Percentiles rank a stretch among this genome's conserved stretches.
Evolutionary conservation across 306 rosid genomes (phyloP).

Genomic region (Rosa persica): DNA sequence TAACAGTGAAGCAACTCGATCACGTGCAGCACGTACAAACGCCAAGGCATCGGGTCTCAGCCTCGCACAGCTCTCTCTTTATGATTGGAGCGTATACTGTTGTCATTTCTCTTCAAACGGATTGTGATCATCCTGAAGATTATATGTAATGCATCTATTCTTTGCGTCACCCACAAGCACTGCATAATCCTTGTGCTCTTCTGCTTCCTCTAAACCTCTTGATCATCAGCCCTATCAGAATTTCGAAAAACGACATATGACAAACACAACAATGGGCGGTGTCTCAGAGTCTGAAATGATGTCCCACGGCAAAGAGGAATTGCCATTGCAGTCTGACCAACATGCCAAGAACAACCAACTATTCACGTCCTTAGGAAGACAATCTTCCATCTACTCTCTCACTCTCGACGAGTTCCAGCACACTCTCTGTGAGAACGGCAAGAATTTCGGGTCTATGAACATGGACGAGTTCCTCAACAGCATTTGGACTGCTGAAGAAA

Average conservation of each 20-base stretch:
- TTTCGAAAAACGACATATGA: not conserved
- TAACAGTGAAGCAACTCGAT: not conserved
- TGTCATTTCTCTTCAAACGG: not conserved
- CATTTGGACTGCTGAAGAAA: conserved; percentile 90
- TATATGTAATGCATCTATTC: not conserved
- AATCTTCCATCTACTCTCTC: conserved; percentile 80
- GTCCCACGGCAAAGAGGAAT: conserved; percentile 48
- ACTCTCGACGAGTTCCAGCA: conserved; percentile 89
- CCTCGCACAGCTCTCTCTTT: not conserved
- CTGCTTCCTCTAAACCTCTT: not conserved
- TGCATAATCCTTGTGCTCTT: not conserved
- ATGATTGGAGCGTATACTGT: not conserved
- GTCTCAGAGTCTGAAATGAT: conserved; percentile 41
- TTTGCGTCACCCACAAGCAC: not conserved
- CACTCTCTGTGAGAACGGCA: conserved; percentile 64
- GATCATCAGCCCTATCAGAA: not conserved
- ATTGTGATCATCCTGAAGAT: not conserved
- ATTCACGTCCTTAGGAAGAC: conserved; percentile 57
- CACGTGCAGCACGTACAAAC: not conserved
- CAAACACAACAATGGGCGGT: not conserved
- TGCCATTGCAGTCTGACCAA: conserved; percentile 31
- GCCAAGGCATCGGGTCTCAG: not conserved
- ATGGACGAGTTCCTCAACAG: conserved; percentile 94
- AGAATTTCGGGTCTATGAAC: conserved; percentile 91
- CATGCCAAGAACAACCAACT: conserved; percentile 27